Evolutionary conservation across 1,284 basidiomycete genomes (phyloP).

Genomic region (Marasmius fiardii): DNA sequence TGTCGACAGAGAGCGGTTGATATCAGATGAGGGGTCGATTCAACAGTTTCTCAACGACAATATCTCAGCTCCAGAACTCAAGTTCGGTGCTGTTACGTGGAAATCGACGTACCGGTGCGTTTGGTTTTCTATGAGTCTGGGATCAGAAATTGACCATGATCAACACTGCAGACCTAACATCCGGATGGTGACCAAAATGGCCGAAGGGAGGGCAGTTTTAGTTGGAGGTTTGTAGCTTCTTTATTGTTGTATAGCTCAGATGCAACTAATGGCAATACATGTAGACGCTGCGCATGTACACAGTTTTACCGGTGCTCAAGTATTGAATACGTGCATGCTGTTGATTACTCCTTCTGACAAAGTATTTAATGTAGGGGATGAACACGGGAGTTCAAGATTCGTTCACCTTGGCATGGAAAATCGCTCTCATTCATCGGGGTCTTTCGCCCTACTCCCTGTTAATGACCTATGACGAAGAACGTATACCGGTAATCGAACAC

Average conservation of each 20-base stretch:
- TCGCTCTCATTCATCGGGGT: slow-evolving; percentile 20
- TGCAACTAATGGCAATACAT: background rate
- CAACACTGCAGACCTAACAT: slow-evolving; percentile 29
- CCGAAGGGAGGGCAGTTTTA: slow-evolving; percentile 31
- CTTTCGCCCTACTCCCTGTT: slow-evolving; percentile 20
- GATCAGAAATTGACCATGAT: background rate
- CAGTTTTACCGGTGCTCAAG: slow-evolving; percentile 22
- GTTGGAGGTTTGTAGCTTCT: slow-evolving; percentile 28
- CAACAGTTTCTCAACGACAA: background rate
- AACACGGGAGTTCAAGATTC: slow-evolving; percentile 22
- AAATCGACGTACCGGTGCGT: slow-evolving; percentile 1
- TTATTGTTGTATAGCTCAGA: background rate
- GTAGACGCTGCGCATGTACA: slow-evolving; percentile 27
- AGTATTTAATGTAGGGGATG: slow-evolving; percentile 7
- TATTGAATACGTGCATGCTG: background rate
- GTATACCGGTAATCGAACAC: slow-evolving; percentile 26
- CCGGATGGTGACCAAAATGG: slow-evolving; percentile 32
- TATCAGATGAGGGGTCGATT: background rate
- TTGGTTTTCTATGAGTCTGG: background rate
- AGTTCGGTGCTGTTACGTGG: background rate
- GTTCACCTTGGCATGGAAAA: slow-evolving; percentile 25
- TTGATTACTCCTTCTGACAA: background rate
- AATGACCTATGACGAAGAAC: slow-evolving; percentile 24
- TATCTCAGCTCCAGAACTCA: background rate
- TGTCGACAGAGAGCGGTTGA: slow-evolving; percentile 7